Conservation (phyloP, 176 grass and related monocot genomes). For the Eleusine indica region DNA sequence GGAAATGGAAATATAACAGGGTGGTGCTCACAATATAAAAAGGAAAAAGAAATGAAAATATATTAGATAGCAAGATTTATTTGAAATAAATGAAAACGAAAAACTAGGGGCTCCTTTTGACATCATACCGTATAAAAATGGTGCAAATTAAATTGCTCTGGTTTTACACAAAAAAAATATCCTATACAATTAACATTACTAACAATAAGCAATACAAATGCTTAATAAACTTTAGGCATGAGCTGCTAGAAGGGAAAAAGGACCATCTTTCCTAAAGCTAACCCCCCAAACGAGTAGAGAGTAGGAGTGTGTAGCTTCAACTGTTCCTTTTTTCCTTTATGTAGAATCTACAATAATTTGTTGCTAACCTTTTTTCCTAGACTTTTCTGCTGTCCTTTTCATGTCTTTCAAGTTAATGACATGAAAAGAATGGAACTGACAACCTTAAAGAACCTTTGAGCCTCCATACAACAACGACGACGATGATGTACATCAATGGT, state of each 20-base stretch:
- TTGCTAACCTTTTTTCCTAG: conserved; percentile 1
- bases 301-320: conserved; percentile 41
- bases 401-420: neutral
- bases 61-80: neutral
- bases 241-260: conserved; percentile 30
- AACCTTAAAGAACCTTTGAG: neutral
- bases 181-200: neutral
- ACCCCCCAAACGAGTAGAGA: neutral
- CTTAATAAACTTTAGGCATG: conserved; percentile 5
- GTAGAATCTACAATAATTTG: conserved; percentile 25
- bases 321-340: conserved; percentile 36
- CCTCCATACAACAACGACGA: neutral
- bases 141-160: too few species aligned
- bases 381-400: neutral
- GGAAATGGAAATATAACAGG: conserved; percentile 47
- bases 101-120: neutral
- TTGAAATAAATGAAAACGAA: neutral
- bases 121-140: neutral
- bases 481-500: neutral
- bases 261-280: conserved; percentile 44
- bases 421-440: neutral
- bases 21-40: conserved; percentile 23
- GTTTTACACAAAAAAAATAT: too few species aligned
- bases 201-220: neutral
- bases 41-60: neutral